Base-by-base conservation (phyloP, 164 flowering plant species). In the Cinnamomum chago region DNA sequence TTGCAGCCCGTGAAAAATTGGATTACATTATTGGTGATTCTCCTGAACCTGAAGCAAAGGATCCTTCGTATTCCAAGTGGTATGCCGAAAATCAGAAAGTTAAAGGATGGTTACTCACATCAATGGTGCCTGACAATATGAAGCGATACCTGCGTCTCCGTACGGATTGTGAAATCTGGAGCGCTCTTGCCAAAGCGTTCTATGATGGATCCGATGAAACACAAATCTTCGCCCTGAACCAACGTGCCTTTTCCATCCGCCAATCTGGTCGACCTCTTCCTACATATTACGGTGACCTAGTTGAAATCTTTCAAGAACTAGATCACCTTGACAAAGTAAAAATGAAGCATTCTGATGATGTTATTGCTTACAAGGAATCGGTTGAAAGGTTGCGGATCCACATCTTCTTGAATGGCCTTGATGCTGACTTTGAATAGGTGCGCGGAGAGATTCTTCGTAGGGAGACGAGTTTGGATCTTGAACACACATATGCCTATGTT, bases 241-340 rank as follows among this genome's bases (percentile, higher is more conserved):
- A 76, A n/a, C n/a, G n/a, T n/a, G n/a, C n/a, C n/a, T n/a, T n/a
- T n/a, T n/a, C n/a, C n/a, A n/a, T n/a, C n/a, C 30, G 20, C 7
- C 58, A 76, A 30, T 17, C 3, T 66, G 70, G 74, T 51, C 35
- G 67, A 1, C 71, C 65, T 47, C 64, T 52, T 15, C 13, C 58
- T 3, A 52, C 58, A 12, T 52, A 52, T 10, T 52, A 52, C 17
- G 58, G 58, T 52, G 58, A 52, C 3, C 58, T 52, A 3, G 58
- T 52, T 11, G 58, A 52, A 10, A 77, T 50, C 50, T 77, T 77
- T n/a, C 79, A 68, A 50, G 76, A 77, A 18, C 30, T 73, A 0
- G 76, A 73, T 73, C 77, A 70, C 18, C 70, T 50, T 10, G 50
- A 18, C 35, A 52, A 20, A n/a, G 23, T 62, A 2, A 0, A 12